Percentiles rank a stretch among this genome's conserved stretches.
Evolutionary conservation across 441 rosid genomes (phyloP).

Genomic region (Adansonia rubrostipa): DNA sequence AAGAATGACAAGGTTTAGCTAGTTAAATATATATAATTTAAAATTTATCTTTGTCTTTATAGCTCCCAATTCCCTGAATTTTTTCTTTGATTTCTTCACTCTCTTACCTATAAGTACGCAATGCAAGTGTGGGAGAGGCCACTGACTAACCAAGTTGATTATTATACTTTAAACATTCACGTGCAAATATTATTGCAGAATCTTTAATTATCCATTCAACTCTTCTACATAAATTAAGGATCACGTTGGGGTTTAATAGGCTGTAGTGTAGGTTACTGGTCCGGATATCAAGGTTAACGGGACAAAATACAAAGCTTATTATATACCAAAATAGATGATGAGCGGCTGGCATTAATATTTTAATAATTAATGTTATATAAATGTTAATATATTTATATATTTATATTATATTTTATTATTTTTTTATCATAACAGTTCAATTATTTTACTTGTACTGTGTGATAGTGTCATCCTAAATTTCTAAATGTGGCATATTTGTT

Average conservation of each 20-base stretch:
- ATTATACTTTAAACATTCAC: conserved; percentile 9
- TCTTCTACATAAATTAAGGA: neutral
- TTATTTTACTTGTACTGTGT: too few relatives aligned
- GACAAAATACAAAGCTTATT: neutral
- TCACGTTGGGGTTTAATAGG: neutral
- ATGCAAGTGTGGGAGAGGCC: neutral
- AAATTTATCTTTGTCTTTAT: too few relatives aligned
- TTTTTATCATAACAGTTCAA: neutral
- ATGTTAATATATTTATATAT: too few relatives aligned
- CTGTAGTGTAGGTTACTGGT: neutral
- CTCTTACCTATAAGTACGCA: neutral
- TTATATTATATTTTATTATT: neutral
- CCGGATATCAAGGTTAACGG: neutral
- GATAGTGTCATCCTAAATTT: too few relatives aligned
- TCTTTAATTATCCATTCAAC: neutral
- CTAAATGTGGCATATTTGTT: too few relatives aligned
- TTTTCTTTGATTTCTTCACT: neutral
- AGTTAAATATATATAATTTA: neutral
- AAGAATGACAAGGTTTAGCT: too few relatives aligned
- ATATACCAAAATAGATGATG: neutral
- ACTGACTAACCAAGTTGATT: neutral
- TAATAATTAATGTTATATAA: too few relatives aligned
- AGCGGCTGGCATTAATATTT: too few relatives aligned
- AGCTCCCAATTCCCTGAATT: neutral
- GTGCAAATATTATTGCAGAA: neutral